phyloP scores from a whole-genome alignment of 2,329 filamentous ascomycete genomes.

The Diplocarpon rosae region DNA sequence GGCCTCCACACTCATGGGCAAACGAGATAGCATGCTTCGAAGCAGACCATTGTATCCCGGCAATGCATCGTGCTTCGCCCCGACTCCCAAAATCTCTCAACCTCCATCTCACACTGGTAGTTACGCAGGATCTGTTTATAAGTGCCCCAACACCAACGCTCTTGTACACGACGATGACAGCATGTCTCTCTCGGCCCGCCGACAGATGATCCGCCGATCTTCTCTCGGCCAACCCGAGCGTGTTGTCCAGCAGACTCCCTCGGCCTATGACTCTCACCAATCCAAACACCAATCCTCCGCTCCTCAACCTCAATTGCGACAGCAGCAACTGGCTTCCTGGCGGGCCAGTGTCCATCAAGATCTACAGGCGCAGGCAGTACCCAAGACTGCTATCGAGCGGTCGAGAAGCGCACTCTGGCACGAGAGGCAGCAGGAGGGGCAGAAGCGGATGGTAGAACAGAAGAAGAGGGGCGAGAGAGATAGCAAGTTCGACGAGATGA shows the following conservation, averaged over 20 bases:
- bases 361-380: slow-evolving; percentile 32
- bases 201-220: slow-evolving; percentile 42
- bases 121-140: slow-evolving; percentile 33
- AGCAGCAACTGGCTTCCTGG: slow-evolving; percentile 55
- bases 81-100: slow-evolving; percentile 8
- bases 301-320: slow-evolving; percentile 35
- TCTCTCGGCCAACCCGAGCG: slow-evolving; percentile 6
- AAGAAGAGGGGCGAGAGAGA: slow-evolving; percentile 47
- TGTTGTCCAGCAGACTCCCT: slow-evolving; percentile 22
- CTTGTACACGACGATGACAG: slow-evolving; percentile 46
- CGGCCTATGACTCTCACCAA: slow-evolving; percentile 43
- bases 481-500: slow-evolving; percentile 58
- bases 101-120: slow-evolving; percentile 26
- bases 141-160: slow-evolving; percentile 22
- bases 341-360: slow-evolving; percentile 54
- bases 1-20: slow-evolving; percentile 36
- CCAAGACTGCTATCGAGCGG: slow-evolving; percentile 35
- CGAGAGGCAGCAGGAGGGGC: slow-evolving; percentile 44
- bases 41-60: slow-evolving; percentile 17
- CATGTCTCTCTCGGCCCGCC: slow-evolving; percentile 59
- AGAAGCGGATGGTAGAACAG: slow-evolving; percentile 45
- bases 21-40: slow-evolving; percentile 40
- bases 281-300: slow-evolving; percentile 37
- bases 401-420: slow-evolving; percentile 45
- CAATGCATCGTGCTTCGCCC: slow-evolving; percentile 5